phyloP scores from a whole-genome alignment of 495 filamentous ascomycete species.

The Saxophila tyrrhenica region DNA sequence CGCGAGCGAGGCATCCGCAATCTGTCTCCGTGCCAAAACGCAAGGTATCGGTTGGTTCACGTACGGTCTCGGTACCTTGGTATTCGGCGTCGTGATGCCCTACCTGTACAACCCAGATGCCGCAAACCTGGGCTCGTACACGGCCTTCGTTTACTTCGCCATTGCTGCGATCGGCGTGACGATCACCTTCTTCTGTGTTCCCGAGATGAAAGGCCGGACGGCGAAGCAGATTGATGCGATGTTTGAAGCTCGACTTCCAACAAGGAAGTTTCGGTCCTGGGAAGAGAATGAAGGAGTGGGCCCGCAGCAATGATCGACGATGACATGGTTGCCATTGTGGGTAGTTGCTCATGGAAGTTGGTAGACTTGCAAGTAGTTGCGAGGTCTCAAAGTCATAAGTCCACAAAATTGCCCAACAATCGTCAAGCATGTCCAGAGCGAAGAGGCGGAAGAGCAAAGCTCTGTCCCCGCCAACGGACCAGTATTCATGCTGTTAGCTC shows the following conservation, averaged over 20 bases:
- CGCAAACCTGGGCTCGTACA: neutral
- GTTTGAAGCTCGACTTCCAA: constrained; percentile 37
- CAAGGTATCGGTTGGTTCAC: constrained; percentile 1
- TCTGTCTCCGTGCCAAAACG: neutral
- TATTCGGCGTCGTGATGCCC: neutral
- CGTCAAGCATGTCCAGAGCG: too few relatives aligned
- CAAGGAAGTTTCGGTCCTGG: constrained; percentile 32
- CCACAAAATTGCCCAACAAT: too few relatives aligned
- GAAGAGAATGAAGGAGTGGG: too few relatives aligned
- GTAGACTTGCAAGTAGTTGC: too few relatives aligned
- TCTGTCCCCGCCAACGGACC: too few relatives aligned
- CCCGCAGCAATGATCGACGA: too few relatives aligned
- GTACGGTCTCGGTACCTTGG: neutral
- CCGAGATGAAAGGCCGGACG: constrained; percentile 43
- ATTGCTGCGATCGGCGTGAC: neutral
- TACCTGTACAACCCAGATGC: constrained; percentile 9
- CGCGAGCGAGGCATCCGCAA: neutral
- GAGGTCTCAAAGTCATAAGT: too few relatives aligned
- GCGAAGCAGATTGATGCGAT: constrained; percentile 46
- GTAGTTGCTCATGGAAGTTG: too few relatives aligned
- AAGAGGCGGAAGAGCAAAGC: too few relatives aligned
- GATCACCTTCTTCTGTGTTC: constrained; percentile 34
- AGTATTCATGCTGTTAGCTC: too few relatives aligned
- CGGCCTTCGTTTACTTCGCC: neutral
- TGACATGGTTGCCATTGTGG: too few relatives aligned